phyloP scores from a whole-genome alignment of 371 early-diverging fungal genomes.

The Dichotomocladium elegans region DNA sequence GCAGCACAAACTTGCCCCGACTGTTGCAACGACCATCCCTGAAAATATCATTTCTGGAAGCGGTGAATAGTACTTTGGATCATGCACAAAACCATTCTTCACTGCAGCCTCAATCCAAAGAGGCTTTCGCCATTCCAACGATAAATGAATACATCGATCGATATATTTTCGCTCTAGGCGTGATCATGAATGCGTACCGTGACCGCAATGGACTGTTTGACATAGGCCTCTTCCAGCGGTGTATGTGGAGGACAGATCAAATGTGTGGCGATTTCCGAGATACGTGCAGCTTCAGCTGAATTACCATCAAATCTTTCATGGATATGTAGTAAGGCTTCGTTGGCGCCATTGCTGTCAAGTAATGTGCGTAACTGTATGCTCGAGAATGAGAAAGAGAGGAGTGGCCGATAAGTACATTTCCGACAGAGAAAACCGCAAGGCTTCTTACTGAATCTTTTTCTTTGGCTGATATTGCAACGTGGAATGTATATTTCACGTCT shows the following conservation, averaged over 20 bases:
- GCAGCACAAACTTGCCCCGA: slow-evolving; percentile 40
- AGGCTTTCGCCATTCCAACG: slow-evolving; percentile 1
- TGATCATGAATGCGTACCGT: neutral
- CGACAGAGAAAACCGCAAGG: too few species aligned
- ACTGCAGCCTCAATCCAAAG: slow-evolving; percentile 17
- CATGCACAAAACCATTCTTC: slow-evolving; percentile 25
- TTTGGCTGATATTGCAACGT: neutral
- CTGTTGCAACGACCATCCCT: slow-evolving; percentile 47
- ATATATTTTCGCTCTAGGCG: neutral
- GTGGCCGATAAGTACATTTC: too few species aligned
- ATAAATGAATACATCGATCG: neutral
- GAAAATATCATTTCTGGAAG: slow-evolving; percentile 55
- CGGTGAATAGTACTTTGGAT: slow-evolving; percentile 46
- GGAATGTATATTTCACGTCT: neutral
- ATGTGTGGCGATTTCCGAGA: neutral
- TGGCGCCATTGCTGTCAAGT: neutral
- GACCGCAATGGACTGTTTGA: neutral
- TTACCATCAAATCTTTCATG: neutral
- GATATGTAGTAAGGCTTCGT: neutral
- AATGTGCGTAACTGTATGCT: neutral
- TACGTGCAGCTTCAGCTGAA: neutral
- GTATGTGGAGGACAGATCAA: neutral
- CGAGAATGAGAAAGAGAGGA: neutral
- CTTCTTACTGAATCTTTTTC: neutral
- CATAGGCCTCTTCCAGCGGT: neutral